Conservation (phyloP, 768 basidiomycete species). For the Leucosporidium yakuticum region DNA sequence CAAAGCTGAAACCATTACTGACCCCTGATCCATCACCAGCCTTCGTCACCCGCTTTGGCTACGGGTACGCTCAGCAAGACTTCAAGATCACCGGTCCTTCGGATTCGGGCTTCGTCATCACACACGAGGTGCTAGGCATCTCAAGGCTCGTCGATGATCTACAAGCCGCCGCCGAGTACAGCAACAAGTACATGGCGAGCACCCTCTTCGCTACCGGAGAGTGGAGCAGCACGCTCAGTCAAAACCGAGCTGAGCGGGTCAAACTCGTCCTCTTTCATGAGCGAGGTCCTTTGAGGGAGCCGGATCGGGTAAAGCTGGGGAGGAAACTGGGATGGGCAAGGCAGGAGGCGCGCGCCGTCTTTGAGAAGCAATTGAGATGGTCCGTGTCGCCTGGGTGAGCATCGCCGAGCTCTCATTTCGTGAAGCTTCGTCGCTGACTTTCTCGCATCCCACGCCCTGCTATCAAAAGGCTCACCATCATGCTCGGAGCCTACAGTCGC, state of each 20-base stretch:
- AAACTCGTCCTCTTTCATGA: too few species aligned
- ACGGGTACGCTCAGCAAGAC: conserved; percentile 34
- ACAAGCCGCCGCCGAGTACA: background rate
- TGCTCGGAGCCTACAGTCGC: conserved; percentile 7
- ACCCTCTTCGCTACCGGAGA: background rate
- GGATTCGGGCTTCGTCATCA: background rate
- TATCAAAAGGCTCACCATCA: conserved; percentile 8
- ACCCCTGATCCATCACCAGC: background rate
- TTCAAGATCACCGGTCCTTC: conserved; percentile 5
- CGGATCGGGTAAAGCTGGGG: too few species aligned
- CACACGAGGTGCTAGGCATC: conserved; percentile 22
- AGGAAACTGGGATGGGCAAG: too few species aligned
- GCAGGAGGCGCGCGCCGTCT: too few species aligned
- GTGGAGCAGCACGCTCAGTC: too few species aligned
- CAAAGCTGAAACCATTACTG: background rate
- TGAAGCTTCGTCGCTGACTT: too few species aligned
- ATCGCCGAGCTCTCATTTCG: too few species aligned
- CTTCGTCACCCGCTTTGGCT: conserved; percentile 24
- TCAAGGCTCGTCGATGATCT: conserved; percentile 5
- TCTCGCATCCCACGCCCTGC: too few species aligned
- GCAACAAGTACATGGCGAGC: background rate
- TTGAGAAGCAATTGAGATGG: too few species aligned
- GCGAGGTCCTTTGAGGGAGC: too few species aligned
- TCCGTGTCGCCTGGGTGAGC: too few species aligned
- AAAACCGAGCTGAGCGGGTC: background rate